A percentile compares a stretch with the other conserved stretches of the same genome.
These are phyloP conservation scores for Umbelopsis ramanniana DNA, from an alignment of 192 early-diverging fungal genomes.

Conservation along the genomic window DNA sequence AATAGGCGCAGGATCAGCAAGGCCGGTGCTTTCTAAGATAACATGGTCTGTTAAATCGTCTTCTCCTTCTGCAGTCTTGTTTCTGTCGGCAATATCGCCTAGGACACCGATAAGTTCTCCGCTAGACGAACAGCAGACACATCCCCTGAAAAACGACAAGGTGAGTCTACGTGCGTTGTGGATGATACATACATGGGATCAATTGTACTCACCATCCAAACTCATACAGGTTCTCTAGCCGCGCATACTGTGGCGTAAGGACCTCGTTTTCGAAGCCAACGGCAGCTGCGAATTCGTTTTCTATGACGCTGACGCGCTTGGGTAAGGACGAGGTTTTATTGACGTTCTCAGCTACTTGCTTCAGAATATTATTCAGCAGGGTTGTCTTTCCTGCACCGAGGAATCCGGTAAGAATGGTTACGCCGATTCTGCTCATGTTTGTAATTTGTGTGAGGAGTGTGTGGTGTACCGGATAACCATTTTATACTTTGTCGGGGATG, in stretches of 20 bases:
- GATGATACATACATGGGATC: background rate
- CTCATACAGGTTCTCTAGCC: conserved; percentile 61
- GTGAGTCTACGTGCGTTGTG: background rate
- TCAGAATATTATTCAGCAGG: conserved; percentile 35
- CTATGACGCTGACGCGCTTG: conserved; percentile 40
- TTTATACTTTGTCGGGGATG: background rate
- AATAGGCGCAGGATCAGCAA: conserved; percentile 26
- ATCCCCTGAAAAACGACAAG: conserved; percentile 4
- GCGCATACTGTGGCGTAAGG: conserved; percentile 47
- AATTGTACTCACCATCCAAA: conserved; percentile 31
- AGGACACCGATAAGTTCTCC: conserved; percentile 37
- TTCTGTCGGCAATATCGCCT: conserved; percentile 29
- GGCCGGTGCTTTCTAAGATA: conserved; percentile 21
- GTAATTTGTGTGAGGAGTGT: background rate
- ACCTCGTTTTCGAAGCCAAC: conserved; percentile 38
- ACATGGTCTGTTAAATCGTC: conserved; percentile 17
- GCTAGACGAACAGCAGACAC: conserved; percentile 36
- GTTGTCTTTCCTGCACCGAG: conserved; percentile 53
- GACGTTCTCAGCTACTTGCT: conserved; percentile 13
- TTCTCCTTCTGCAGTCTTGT: conserved; percentile 1
- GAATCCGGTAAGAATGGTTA: conserved; percentile 69
- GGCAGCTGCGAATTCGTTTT: conserved; percentile 56
- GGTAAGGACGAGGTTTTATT: conserved; percentile 6
- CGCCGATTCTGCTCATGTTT: conserved; percentile 44
- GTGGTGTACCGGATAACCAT: background rate